Conservation (phyloP, 805 yeast genomes). For the Cephaloascus fragrans region DNA sequence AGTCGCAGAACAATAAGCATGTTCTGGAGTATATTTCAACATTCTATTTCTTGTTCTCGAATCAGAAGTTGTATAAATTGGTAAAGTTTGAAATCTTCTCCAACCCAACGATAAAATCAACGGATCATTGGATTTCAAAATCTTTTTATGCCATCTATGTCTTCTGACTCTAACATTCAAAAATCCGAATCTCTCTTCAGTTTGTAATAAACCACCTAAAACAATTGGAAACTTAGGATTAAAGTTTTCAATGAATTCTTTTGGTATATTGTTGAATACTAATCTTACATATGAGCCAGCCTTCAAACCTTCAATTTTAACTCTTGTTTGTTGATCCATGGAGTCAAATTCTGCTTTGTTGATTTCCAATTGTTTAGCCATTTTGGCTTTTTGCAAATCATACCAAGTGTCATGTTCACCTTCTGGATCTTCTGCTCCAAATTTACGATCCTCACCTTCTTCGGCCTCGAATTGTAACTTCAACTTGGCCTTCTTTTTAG, state of each 20-base stretch:
- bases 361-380: slow-evolving; percentile 92
- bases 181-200: slow-evolving; percentile 89
- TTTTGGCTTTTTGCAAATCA: slow-evolving; percentile 91
- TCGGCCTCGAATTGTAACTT: slow-evolving; percentile 85
- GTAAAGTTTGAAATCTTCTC: slow-evolving; percentile 97
- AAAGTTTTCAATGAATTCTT: slow-evolving; percentile 82
- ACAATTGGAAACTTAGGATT: slow-evolving; percentile 80
- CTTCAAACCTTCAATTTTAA: slow-evolving; percentile 79
- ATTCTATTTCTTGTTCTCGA: slow-evolving; percentile 96
- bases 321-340: slow-evolving; percentile 69
- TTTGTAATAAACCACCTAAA: slow-evolving; percentile 82
- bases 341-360: slow-evolving; percentile 70
- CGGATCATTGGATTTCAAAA: slow-evolving; percentile 92
- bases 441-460: slow-evolving; percentile 38
- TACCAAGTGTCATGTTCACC: slow-evolving; percentile 95
- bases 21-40: slow-evolving; percentile 98
- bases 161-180: slow-evolving; percentile 90
- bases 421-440: slow-evolving; percentile 75
- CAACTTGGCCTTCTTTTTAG: slow-evolving; percentile 81
- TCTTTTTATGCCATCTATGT: slow-evolving; percentile 98
- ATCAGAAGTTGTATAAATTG: slow-evolving; percentile 92
- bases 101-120: slow-evolving; percentile 89
- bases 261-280: slow-evolving; percentile 75
- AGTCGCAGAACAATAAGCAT: slow-evolving; percentile 90
- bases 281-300: slow-evolving; percentile 93